Base-by-base conservation (phyloP, 352 stramenopile species). In the Phytopythium delawarense region DNA sequence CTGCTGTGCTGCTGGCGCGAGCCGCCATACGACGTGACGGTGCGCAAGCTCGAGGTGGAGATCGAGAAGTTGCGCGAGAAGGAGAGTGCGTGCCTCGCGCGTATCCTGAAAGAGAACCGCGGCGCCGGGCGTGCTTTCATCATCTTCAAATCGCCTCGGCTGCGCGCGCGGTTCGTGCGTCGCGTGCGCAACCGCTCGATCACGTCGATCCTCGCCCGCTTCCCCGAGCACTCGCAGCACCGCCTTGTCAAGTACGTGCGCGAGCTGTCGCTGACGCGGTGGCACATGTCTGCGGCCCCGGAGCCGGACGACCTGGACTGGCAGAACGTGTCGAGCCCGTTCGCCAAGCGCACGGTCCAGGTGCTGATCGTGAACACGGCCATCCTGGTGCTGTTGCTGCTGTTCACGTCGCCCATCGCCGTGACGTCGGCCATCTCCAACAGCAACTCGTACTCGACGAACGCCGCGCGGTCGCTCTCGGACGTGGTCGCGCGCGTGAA, bases 241-340 rank as follows among this genome's bases (percentile, higher is more conserved):
- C 69, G 69, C 12, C 67, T 92, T 7, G 80, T 91, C 66, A 78
- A 74, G 32, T 88, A 92, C 45, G 81, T 93, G n/a, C 81, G 84
- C 34, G 86, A 95, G 57, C 59, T 95, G 25, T 77, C 77, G 8
- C 72, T 95, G 46, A 93, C 84, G 55, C 72, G 79, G 2, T 95
- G 86, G 86, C 81, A 91, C 52, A 63, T 95, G 32, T 82, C 77
- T 49, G 73, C 82, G 11, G 84, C 86, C 35, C 86, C 86, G 0
- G 86, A 95, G 46, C 86, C 86, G 0, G 86, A 95, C 52, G 86
- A 95, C 53, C 78, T 95, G 49, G 86, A 95, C 71, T 95, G 86
- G 86, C 72, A 92, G 59, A 92, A 80, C 63, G 83, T 95, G 21
- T 91, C 81, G 54, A 91, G 87, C 62, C 86, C 85, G 49, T 91